These are phyloP conservation scores for Oryza punctata DNA, from an alignment of 176 grass and related monocot genomes.

Conservation along the genomic window DNA sequence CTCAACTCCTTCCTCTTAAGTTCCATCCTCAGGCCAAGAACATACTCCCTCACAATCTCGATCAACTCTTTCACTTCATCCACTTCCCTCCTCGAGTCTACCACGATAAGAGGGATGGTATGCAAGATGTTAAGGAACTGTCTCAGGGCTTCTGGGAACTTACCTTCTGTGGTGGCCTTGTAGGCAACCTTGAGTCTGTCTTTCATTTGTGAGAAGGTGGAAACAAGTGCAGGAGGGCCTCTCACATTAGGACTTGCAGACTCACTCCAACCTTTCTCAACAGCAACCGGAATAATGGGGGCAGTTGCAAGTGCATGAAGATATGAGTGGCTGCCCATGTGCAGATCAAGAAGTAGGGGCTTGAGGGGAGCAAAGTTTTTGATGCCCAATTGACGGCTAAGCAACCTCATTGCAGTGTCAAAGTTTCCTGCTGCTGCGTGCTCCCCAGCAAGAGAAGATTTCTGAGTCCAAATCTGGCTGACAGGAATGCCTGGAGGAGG, in stretches of 20 bases:
- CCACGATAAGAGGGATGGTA: conserved; percentile 76
- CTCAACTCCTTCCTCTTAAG: conserved; percentile 83
- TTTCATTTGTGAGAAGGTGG: conserved; percentile 87
- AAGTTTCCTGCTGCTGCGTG: conserved; percentile 91
- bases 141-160: conserved; percentile 80
- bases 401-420: conserved; percentile 87
- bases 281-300: conserved; percentile 76
- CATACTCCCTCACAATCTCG: conserved; percentile 88
- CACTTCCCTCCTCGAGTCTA: conserved; percentile 90
- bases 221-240: conserved; percentile 80
- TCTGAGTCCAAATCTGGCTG: conserved; percentile 95
- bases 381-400: conserved; percentile 90
- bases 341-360: conserved; percentile 74
- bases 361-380: conserved; percentile 89
- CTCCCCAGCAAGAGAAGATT: conserved; percentile 95
- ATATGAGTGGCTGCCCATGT: conserved; percentile 80
- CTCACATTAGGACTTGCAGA: conserved; percentile 90
- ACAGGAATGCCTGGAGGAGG: conserved; percentile 90
- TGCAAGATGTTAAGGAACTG: conserved; percentile 87
- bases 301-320: conserved; percentile 61
- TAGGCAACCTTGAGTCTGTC: conserved; percentile 92
- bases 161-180: conserved; percentile 86
- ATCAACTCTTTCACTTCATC: conserved; percentile 97
- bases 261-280: conserved; percentile 96
- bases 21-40: conserved; percentile 88